Base-by-base conservation (phyloP, 495 filamentous ascomycete species). In the Aspergillus conjunctus region DNA sequence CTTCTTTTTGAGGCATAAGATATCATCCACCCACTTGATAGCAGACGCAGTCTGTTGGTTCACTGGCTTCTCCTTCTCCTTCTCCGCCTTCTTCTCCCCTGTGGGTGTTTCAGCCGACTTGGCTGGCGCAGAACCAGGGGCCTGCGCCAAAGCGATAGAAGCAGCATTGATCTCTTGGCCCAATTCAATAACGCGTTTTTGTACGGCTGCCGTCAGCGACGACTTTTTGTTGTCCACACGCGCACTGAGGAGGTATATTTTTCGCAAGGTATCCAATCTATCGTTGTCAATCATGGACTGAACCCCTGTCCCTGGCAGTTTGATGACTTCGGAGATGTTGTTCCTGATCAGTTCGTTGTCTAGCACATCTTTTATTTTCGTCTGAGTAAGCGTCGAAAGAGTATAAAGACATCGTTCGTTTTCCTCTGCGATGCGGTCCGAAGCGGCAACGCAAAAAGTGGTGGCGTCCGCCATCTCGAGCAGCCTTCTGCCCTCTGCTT, bases 11-110 rank as follows among this genome's bases (percentile, higher is more conserved):
- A 99, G 78, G 12, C 72, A 71, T 20, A 99, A 76, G 1, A 98
- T 89, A 54, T 94, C 91, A 64, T 96, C 90, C 3, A 99, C 95
- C 94, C 94, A 99, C 63, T 90, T 89, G 66, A 98, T 91, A 0
- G 94, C 95, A 1, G 91, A 87, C 5, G 81, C 78, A 1, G 95
- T 98, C 63, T 87, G 83, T 60, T 82, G 82, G 49, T 84, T 88
- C 20, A 80, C 71, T 0, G 81, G 76, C 72, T 71, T 78, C 31
- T 78, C 76, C 26, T 82, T 82, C 8, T 76, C 74, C 48, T 81
- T 83, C 4, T 79, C 76, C 0, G 62, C 61, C 60, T 81, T 83
- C 30, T 75, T 78, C 14, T 68, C 71, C 9, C 71, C 66, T 8
- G 65, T 69, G 22, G 53, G 30, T 37, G 41, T 11, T 8, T 4